Percentiles rank a stretch among this genome's conserved stretches.
Conservation (phyloP, 352 stramenopile genomes). For the Halophytophthora polymorphica region DNA sequence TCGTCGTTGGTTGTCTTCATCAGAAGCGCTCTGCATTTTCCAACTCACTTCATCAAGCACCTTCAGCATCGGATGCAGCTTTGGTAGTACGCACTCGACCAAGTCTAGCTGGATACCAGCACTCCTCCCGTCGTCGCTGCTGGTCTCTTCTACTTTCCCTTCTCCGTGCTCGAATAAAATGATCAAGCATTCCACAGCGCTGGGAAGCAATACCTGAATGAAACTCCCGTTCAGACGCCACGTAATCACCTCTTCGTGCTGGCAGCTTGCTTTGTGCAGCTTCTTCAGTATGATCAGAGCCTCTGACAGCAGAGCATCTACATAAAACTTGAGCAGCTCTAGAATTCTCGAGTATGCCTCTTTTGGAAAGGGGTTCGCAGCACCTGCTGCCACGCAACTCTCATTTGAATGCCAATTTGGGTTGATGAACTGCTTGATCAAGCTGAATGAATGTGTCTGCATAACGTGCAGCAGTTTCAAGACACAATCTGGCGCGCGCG, state of each 20-base stretch:
- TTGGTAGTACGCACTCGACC: slow-evolving; percentile 35
- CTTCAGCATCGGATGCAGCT: slow-evolving; percentile 46
- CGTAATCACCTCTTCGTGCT: slow-evolving; percentile 52
- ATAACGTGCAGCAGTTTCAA: slow-evolving; percentile 32
- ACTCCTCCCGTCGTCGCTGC: background rate
- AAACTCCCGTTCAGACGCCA: slow-evolving; percentile 50
- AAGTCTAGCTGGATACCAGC: slow-evolving; percentile 16
- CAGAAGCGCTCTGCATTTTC: slow-evolving; percentile 35
- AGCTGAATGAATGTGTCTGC: slow-evolving; percentile 41
- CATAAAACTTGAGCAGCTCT: slow-evolving; percentile 30
- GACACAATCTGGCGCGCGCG: slow-evolving; percentile 22
- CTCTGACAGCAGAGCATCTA: slow-evolving; percentile 36
- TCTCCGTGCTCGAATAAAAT: slow-evolving; percentile 17
- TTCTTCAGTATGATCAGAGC: slow-evolving; percentile 35
- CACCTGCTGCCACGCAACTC: background rate
- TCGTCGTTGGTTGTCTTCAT: slow-evolving; percentile 27
- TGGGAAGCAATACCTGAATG: slow-evolving; percentile 41
- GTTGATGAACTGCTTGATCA: slow-evolving; percentile 13
- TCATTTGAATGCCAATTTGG: background rate
- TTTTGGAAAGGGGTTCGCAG: background rate
- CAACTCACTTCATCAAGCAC: slow-evolving; percentile 62
- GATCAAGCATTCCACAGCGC: slow-evolving; percentile 42
- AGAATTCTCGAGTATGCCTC: slow-evolving; percentile 17
- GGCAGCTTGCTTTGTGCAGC: slow-evolving; percentile 48
- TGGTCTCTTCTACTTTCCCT: background rate